phyloP scores from a whole-genome alignment of 257 asterid species.

The Solanum virginianum region DNA sequence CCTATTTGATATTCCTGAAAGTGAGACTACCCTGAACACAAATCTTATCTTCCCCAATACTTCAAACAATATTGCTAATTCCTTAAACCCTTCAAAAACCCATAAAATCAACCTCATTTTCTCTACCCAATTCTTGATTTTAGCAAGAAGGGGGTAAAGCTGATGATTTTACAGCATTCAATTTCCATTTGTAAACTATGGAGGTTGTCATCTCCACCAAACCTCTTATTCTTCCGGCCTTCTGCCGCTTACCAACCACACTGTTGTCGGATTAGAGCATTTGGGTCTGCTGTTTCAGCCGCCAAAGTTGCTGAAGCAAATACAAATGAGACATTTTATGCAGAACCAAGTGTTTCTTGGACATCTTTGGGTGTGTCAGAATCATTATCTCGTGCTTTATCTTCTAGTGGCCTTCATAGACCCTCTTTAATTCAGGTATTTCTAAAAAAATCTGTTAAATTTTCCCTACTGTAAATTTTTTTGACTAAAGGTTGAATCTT shows the following conservation, averaged over 20 bases:
- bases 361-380: constrained; percentile 71
- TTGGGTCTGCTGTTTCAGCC: constrained; percentile 24
- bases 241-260: not conserved
- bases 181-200: not conserved
- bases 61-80: not conserved
- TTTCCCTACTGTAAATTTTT: not conserved
- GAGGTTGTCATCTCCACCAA: not conserved
- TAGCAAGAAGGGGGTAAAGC: not conserved
- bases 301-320: constrained; percentile 10
- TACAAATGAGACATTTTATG: constrained; percentile 58
- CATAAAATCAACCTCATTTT: not conserved
- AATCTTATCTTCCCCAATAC: not conserved
- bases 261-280: constrained; percentile 13
- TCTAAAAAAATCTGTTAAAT: not conserved
- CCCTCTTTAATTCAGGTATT: constrained; percentile 89
- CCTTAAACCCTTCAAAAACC: not conserved
- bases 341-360: constrained; percentile 76
- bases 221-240: constrained; percentile 11
- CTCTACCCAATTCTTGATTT: not conserved
- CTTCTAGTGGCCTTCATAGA: constrained; percentile 52
- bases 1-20: not conserved
- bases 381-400: constrained; percentile 43
- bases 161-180: constrained; percentile 1
- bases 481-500: not conserved
- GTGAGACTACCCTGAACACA: not conserved